phyloP scores from a whole-genome alignment of 306 rosid genomes.

The Castanopsis chinensis region DNA sequence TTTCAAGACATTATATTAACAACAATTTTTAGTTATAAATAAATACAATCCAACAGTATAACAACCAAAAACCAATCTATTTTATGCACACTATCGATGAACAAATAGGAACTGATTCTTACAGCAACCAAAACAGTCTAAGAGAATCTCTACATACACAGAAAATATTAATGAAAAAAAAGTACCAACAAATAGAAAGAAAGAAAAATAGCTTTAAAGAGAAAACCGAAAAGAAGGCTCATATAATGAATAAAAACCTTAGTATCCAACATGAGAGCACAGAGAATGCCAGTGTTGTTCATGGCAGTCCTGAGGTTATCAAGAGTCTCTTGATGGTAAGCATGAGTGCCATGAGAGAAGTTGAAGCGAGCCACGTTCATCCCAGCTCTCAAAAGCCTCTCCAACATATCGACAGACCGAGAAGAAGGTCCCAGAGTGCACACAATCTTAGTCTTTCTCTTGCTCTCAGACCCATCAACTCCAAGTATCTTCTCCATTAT shows the following conservation, averaged over 20 bases:
- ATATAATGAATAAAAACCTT: background rate
- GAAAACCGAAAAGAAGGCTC: background rate
- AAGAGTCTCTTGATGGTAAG: constrained; percentile 43
- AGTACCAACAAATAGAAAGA: background rate
- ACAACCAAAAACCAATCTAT: background rate
- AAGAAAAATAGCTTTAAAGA: background rate
- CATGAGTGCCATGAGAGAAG: constrained; percentile 37
- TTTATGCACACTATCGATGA: too few relatives aligned
- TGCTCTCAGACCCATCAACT: background rate
- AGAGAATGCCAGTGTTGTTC: constrained; percentile 34
- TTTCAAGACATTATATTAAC: background rate
- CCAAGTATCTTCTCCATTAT: constrained; percentile 12
- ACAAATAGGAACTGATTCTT: too few relatives aligned
- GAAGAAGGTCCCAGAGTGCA: constrained; percentile 25
- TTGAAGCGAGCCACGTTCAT: constrained; percentile 48
- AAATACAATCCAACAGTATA: too few relatives aligned
- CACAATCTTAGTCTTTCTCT: constrained; percentile 24
- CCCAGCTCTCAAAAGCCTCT: constrained; percentile 22
- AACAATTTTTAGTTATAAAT: too few relatives aligned
- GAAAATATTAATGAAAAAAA: background rate
- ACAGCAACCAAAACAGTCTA: too few relatives aligned
- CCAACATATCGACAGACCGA: constrained; percentile 15
- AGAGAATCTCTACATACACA: too few relatives aligned
- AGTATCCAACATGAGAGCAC: constrained; percentile 29
- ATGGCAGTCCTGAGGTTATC: constrained; percentile 28